Conservation (phyloP, 106 monocot species). For the Posidonia australis region DNA sequence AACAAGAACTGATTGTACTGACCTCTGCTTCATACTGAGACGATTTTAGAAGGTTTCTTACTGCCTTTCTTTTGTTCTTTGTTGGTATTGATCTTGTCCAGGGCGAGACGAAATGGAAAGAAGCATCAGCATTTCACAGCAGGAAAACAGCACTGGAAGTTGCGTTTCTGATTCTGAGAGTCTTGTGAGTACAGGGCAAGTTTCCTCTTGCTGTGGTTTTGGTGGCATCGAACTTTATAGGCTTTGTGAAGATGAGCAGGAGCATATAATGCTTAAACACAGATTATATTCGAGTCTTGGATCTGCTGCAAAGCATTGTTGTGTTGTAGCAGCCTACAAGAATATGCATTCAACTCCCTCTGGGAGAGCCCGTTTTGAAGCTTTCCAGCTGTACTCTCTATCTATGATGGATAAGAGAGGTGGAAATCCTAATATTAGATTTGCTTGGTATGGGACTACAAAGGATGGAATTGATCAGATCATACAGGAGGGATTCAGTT, state of each 20-base stretch:
- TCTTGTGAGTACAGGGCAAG: too few species aligned
- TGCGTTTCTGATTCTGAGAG: slow-evolving; percentile 11
- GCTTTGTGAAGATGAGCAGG: slow-evolving; percentile 8
- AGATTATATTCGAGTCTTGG: slow-evolving; percentile 14
- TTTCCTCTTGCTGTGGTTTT: not conserved
- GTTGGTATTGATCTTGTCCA: not conserved
- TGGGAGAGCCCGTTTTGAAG: slow-evolving; percentile 5
- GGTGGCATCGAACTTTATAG: not conserved
- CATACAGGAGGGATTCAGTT: slow-evolving; percentile 5
- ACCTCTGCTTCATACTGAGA: too few species aligned
- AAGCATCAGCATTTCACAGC: not conserved
- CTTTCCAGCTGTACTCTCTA: slow-evolving; percentile 5
- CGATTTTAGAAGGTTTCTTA: too few species aligned
- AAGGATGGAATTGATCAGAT: slow-evolving; percentile 9
- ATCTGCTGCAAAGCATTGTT: slow-evolving; percentile 6
- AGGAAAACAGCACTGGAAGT: slow-evolving; percentile 8
- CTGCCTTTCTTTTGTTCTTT: not conserved
- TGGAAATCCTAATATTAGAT: slow-evolving; percentile 16
- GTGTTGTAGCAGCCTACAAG: slow-evolving; percentile 5
- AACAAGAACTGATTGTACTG: too few species aligned
- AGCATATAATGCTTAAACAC: slow-evolving; percentile 8
- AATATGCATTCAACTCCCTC: slow-evolving; percentile 4
- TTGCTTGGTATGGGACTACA: slow-evolving; percentile 18
- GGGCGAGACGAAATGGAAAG: not conserved
- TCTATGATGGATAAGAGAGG: slow-evolving; percentile 4